Evolutionary conservation across 2,329 filamentous ascomycete genomes (phyloP).

Genomic region (Penicillium concentricum): DNA sequence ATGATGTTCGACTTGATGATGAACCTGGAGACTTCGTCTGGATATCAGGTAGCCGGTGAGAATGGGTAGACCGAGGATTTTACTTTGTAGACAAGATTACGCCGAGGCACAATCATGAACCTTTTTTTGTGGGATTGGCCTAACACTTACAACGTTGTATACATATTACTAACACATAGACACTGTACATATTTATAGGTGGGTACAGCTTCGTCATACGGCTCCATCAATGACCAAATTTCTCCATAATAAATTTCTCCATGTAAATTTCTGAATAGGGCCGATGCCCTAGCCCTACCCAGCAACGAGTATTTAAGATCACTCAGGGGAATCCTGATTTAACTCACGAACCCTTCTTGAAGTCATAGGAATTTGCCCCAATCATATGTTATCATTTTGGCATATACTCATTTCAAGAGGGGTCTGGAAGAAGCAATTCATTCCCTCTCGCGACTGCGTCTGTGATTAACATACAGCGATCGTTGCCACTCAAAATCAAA

Average conservation of each 20-base stretch:
- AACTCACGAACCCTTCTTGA: not conserved
- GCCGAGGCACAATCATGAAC: too few relatives aligned
- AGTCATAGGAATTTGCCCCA: not conserved
- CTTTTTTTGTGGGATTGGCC: not conserved
- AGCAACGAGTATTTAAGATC: conserved; percentile 13
- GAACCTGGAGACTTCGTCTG: not conserved
- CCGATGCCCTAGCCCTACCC: conserved; percentile 15
- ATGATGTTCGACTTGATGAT: not conserved
- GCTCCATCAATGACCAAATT: conserved; percentile 17
- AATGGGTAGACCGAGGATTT: not conserved
- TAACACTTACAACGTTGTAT: not conserved
- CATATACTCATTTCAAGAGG: not conserved
- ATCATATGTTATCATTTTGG: not conserved
- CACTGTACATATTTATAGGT: not conserved
- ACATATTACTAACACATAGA: too few relatives aligned
- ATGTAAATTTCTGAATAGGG: conserved; percentile 14
- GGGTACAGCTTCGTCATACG: conserved; percentile 4
- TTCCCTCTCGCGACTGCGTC: not conserved
- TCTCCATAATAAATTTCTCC: conserved; percentile 11
- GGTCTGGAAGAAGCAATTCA: not conserved
- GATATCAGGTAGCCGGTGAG: not conserved
- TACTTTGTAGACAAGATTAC: not conserved
- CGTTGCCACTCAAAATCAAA: not conserved
- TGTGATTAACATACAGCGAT: not conserved
- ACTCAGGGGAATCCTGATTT: not conserved